Conservation (phyloP, 2,329 filamentous ascomycete genomes). For the Trichophyton equinum region DNA sequence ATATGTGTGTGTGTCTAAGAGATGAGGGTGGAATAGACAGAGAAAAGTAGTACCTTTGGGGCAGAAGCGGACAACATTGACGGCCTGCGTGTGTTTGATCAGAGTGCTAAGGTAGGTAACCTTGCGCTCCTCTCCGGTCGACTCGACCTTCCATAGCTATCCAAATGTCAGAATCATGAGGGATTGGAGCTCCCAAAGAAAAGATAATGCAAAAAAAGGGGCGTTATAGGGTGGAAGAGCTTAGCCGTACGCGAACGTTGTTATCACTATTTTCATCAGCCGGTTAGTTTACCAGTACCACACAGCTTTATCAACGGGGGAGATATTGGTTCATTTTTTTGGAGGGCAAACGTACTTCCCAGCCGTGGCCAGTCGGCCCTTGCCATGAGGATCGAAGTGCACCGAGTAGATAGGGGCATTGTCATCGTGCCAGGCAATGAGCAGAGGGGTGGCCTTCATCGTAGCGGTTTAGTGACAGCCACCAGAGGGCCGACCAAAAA, state of each 20-base stretch:
- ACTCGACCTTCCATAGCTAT: slow-evolving; percentile 83
- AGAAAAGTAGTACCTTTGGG: slow-evolving; percentile 59
- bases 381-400: slow-evolving; percentile 87
- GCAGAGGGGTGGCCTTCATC: slow-evolving; percentile 94
- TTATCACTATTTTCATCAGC: slow-evolving; percentile 50
- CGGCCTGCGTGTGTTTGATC: slow-evolving; percentile 86
- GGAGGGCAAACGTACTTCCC: slow-evolving; percentile 48
- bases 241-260: slow-evolving; percentile 65
- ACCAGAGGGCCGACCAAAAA: slow-evolving; percentile 1
- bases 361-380: slow-evolving; percentile 80
- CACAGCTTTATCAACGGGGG: neutral
- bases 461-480: slow-evolving; percentile 15
- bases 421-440: slow-evolving; percentile 98
- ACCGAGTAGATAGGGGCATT: slow-evolving; percentile 94
- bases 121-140: slow-evolving; percentile 70
- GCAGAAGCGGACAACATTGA: slow-evolving; percentile 94
- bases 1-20: neutral
- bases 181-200: slow-evolving; percentile 4
- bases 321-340: neutral
- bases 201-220: neutral
- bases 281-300: slow-evolving; percentile 8
- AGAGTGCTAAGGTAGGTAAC: slow-evolving; percentile 88
- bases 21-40: neutral
- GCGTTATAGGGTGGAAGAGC: slow-evolving; percentile 13
- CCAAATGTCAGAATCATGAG: slow-evolving; percentile 21